Percentiles rank a stretch among this genome's conserved stretches.
These are phyloP conservation scores for Stevia rebaudiana DNA, from an alignment of 140 eudicot genomes.

Conservation along the genomic window DNA sequence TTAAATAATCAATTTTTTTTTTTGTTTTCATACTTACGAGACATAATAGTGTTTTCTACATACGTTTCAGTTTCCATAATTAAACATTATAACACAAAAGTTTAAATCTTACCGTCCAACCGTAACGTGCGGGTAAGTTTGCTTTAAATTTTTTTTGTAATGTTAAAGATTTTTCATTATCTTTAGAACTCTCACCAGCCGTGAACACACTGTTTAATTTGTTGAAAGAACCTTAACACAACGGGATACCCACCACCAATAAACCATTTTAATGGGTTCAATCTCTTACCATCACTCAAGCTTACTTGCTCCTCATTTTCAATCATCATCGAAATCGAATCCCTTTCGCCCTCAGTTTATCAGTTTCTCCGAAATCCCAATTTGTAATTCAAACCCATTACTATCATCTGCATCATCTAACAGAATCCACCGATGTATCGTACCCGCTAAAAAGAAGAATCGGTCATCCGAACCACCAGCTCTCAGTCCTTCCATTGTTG, in stretches of 20 bases:
- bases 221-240: neutral
- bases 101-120: too few relatives aligned
- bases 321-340: neutral
- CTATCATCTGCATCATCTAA: slow-evolving; percentile 10
- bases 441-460: slow-evolving; percentile 46
- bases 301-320: slow-evolving; percentile 2
- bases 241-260: neutral
- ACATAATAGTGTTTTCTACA: too few relatives aligned
- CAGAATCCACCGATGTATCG: slow-evolving; percentile 7
- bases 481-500: slow-evolving; percentile 48
- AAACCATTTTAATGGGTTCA: slow-evolving; percentile 20
- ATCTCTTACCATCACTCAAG: slow-evolving; percentile 9
- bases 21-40: too few relatives aligned
- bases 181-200: neutral
- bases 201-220: neutral
- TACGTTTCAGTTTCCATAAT: too few relatives aligned
- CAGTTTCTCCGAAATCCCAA: slow-evolving; percentile 11
- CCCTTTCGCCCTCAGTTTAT: slow-evolving; percentile 5
- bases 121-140: too few relatives aligned
- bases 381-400: slow-evolving; percentile 8
- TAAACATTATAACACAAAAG: too few relatives aligned
- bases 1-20: too few relatives aligned
- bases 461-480: slow-evolving; percentile 38
- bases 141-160: too few relatives aligned
- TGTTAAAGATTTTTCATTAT: too few relatives aligned